These are phyloP conservation scores for Talaromyces sp. DNA, from an alignment of 2,329 filamentous ascomycete species.

Conservation along the genomic window DNA sequence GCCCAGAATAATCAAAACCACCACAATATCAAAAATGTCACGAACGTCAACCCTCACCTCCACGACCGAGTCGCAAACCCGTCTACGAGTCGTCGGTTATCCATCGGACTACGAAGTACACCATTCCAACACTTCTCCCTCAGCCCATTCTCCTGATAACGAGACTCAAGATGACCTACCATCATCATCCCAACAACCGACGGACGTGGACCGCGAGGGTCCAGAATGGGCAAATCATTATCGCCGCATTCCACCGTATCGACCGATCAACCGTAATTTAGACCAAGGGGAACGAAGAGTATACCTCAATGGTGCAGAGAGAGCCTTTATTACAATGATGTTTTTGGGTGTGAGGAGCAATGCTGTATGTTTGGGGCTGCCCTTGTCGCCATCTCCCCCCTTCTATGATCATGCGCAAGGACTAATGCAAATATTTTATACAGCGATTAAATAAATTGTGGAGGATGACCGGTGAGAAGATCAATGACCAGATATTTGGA, in stretches of 20 bases:
- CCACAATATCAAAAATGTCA: constrained; percentile 4
- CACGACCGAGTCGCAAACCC: neutral
- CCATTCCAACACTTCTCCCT: constrained; percentile 21
- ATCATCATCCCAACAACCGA: neutral
- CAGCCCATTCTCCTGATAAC: neutral
- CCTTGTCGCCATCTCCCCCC: too few species aligned
- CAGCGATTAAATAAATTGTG: constrained; percentile 44
- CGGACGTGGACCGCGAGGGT: neutral
- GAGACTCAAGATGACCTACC: neutral
- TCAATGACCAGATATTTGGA: constrained; percentile 49
- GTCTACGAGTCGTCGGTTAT: constrained; percentile 6
- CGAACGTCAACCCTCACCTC: neutral
- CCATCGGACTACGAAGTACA: constrained; percentile 15
- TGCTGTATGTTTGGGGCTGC: constrained; percentile 29
- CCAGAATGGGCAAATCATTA: constrained; percentile 48
- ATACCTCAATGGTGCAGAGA: constrained; percentile 45
- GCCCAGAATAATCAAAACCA: neutral
- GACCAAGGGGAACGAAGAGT: constrained; percentile 43
- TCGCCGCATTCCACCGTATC: constrained; percentile 47
- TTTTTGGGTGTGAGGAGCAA: constrained; percentile 48
- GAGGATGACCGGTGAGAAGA: constrained; percentile 48
- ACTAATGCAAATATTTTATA: neutral
- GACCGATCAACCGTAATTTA: constrained; percentile 45
- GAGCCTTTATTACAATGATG: constrained; percentile 50
- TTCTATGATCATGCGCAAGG: neutral